A percentile compares a stretch with the other conserved stretches of the same genome.
These are phyloP conservation scores for Lasiosphaeriaceae sp. DNA, from an alignment of 495 filamentous ascomycete species.

Conservation along the genomic window DNA sequence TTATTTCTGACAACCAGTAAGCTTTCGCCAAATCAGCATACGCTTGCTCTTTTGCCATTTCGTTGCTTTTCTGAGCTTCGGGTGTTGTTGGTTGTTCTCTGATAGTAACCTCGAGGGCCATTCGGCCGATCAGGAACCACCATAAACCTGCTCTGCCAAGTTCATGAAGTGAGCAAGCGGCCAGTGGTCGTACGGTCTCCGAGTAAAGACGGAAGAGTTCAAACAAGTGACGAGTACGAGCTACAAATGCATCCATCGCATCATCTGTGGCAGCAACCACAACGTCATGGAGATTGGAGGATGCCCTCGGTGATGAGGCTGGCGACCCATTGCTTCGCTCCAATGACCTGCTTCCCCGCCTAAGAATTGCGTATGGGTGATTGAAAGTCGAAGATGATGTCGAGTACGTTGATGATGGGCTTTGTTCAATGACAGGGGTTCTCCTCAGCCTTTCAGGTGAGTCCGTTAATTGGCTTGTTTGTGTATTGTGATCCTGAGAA, in stretches of 20 bases:
- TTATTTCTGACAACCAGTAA: slow-evolving; percentile 71
- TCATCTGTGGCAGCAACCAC: slow-evolving; percentile 50
- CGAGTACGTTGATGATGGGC: slow-evolving; percentile 25
- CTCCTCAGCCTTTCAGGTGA: slow-evolving; percentile 20
- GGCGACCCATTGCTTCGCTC: slow-evolving; percentile 23
- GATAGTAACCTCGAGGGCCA: slow-evolving; percentile 65
- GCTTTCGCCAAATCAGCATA: slow-evolving; percentile 77
- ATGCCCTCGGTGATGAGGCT: slow-evolving; percentile 21
- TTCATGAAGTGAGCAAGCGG: slow-evolving; percentile 54
- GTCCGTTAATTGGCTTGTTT: slow-evolving; percentile 9
- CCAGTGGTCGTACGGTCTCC: slow-evolving; percentile 62
- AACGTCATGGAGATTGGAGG: slow-evolving; percentile 32
- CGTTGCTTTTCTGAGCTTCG: slow-evolving; percentile 33
- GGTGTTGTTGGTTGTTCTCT: slow-evolving; percentile 54
- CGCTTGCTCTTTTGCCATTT: slow-evolving; percentile 57
- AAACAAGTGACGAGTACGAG: slow-evolving; percentile 61
- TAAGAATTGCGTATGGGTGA: slow-evolving; percentile 18
- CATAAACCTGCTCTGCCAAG: slow-evolving; percentile 70
- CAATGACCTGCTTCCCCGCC: slow-evolving; percentile 21
- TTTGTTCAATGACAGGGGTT: slow-evolving; percentile 16
- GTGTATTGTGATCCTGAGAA: slow-evolving; percentile 5
- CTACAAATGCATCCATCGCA: slow-evolving; percentile 63
- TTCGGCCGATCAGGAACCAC: slow-evolving; percentile 84
- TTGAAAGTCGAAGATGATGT: slow-evolving; percentile 19
- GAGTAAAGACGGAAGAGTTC: slow-evolving; percentile 67